These are phyloP conservation scores for Fusarium nodosum DNA, from an alignment of 2,329 filamentous ascomycete genomes.

Conservation along the genomic window DNA sequence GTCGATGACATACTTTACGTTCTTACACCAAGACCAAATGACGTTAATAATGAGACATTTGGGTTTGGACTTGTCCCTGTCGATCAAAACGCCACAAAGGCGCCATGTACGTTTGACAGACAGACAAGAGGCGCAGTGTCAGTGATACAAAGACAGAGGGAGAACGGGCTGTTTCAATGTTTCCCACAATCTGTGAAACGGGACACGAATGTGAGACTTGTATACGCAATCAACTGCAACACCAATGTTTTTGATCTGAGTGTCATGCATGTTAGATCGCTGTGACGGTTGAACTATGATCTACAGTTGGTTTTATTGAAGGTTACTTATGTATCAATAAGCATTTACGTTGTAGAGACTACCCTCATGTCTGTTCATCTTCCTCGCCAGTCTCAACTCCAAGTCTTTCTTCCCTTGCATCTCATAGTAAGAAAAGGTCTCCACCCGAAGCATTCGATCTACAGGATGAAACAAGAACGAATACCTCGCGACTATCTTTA, in stretches of 20 bases:
- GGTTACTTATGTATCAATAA: not conserved
- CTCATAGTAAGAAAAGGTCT: conserved; percentile 8
- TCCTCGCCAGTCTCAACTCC: not conserved
- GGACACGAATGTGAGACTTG: conserved; percentile 35
- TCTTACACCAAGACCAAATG: conserved; percentile 20
- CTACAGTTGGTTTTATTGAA: not conserved
- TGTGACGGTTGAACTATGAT: not conserved
- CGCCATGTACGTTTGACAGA: conserved; percentile 23
- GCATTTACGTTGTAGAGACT: not conserved
- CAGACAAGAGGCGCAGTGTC: conserved; percentile 9
- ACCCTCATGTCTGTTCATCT: not conserved
- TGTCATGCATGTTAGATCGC: not conserved
- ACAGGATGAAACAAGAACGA: conserved; percentile 2
- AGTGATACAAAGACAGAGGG: conserved; percentile 10
- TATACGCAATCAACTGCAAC: conserved; percentile 30
- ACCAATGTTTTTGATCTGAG: too few species aligned
- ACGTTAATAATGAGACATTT: conserved; percentile 28
- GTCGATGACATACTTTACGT: conserved; percentile 1
- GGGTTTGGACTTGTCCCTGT: conserved; percentile 16
- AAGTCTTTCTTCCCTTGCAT: not conserved
- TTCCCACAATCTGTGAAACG: conserved; percentile 23
- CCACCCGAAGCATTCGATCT: conserved; percentile 14
- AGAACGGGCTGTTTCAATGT: conserved; percentile 11
- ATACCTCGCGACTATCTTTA: conserved; percentile 3
- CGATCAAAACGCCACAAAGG: conserved; percentile 28